phyloP scores from a whole-genome alignment of 805 yeast genomes.

The Saturnispora gosingensis region DNA sequence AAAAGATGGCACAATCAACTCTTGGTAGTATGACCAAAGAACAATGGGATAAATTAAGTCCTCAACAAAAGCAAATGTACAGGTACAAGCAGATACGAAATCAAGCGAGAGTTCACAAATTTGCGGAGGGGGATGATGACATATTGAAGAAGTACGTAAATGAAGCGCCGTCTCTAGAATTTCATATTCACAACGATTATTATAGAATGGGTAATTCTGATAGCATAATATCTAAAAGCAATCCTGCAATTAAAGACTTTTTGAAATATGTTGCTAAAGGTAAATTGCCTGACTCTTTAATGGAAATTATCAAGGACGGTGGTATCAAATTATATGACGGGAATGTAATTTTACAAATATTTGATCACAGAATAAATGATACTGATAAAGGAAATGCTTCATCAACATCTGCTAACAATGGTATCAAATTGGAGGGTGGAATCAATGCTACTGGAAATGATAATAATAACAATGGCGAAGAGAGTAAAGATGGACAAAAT shows the following conservation, averaged over 20 bases:
- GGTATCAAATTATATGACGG: constrained; percentile 84
- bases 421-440: not conserved
- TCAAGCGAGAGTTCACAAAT: constrained; percentile 41
- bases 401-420: not conserved
- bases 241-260: constrained; percentile 71
- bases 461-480: not conserved
- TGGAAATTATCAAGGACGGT: constrained; percentile 83
- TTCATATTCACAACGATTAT: constrained; percentile 87
- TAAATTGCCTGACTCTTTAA: constrained; percentile 79
- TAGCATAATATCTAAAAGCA: constrained; percentile 72
- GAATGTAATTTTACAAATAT: constrained; percentile 74
- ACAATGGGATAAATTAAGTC: constrained; percentile 27
- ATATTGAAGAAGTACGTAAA: constrained; percentile 68
- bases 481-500: not conserved
- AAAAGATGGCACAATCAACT: constrained; percentile 2
- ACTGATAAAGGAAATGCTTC: constrained; percentile 8
- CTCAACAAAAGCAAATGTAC: constrained; percentile 34
- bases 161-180: constrained; percentile 71
- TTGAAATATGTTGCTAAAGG: constrained; percentile 71
- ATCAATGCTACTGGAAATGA: not conserved
- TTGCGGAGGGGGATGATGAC: constrained; percentile 63
- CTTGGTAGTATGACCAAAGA: constrained; percentile 15
- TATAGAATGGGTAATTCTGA: constrained; percentile 87
- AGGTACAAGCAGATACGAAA: constrained; percentile 34
- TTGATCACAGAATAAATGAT: constrained; percentile 61